phyloP scores from a whole-genome alignment of 768 basidiomycete species.

The Lactarius psammicola region DNA sequence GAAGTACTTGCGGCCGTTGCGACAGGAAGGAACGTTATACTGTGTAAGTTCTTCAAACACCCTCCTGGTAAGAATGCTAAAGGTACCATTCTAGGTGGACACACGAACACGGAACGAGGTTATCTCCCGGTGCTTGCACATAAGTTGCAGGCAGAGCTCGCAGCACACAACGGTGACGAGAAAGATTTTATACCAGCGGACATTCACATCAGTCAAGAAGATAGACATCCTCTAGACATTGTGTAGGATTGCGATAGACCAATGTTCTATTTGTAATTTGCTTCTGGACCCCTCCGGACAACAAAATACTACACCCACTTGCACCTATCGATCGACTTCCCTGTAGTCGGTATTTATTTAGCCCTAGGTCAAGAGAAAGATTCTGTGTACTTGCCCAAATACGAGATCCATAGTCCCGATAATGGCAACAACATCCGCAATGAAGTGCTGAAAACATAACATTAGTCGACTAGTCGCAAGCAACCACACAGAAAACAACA shows the following conservation, averaged over 20 bases:
- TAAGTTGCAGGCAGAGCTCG: constrained; percentile 57
- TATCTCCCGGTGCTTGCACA: constrained; percentile 76
- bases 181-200: constrained; percentile 41
- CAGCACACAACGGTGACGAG: constrained; percentile 38
- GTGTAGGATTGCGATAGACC: constrained; percentile 41
- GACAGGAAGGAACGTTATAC: constrained; percentile 71
- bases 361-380: background rate
- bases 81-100: constrained; percentile 57
- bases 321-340: constrained; percentile 47
- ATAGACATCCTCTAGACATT: constrained; percentile 72
- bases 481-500: background rate
- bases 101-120: constrained; percentile 93
- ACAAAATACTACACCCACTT: constrained; percentile 32
- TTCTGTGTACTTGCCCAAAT: constrained; percentile 69
- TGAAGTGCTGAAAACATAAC: constrained; percentile 61
- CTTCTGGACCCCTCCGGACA: constrained; percentile 3
- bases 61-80: constrained; percentile 2
- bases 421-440: constrained; percentile 93
- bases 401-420: constrained; percentile 99
- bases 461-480: constrained; percentile 19
- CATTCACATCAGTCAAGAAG: constrained; percentile 69
- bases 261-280: constrained; percentile 10
- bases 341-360: constrained; percentile 32
- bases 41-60: constrained; percentile 55
- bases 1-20: constrained; percentile 82